Base-by-base conservation (phyloP, 2,329 filamentous ascomycete species). In the Ceratocystis albifundus region DNA sequence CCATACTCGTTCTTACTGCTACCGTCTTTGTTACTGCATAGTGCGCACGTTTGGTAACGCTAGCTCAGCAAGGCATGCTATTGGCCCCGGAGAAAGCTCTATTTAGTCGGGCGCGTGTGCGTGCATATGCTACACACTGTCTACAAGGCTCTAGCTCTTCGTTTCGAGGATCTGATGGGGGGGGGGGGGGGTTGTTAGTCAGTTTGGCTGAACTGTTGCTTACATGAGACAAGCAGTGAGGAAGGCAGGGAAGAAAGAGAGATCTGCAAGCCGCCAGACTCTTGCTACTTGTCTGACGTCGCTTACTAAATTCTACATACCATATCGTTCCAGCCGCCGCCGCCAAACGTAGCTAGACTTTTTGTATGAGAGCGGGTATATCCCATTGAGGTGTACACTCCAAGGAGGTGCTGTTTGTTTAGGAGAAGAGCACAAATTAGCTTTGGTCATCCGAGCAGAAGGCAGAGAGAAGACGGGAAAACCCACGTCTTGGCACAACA, bases 291-390 rank as follows among this genome's bases (percentile, higher is more conserved):
- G 32, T 36, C 10, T 36, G 32, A 10, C 12, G 25, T 61, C 12
- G 28, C 44, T 17, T 46, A 17, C 28, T n/a, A 44, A 46, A 45
- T 62, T 6, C 28, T 25, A 64, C 80, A 74, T 74, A 91, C 88
- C 89, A 96, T 85, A 73, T 94, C 86, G 70, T 84, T 80, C 90
- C 91, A 96, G 20, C 84, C 86, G 41, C 90, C 89, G 46, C 90
- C 90, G 22, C 86, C 88, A 76, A 90, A 91, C 67, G 82, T 79
- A 63, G 84, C 87, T 68, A 82, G 77, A 74, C 90, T 94, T 62
- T 80, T 77, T 0, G 91, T 90, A 36, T 80, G 75, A 70, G 87
- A 83, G 70, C 78, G 61, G 1, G 3, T 78, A 73, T 94, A 96
- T 0, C 90, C 85, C 70, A 90, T 81, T n/a, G 81, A 81, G 73